These are phyloP conservation scores for Candolleomyces aberdarensis DNA, from an alignment of 768 basidiomycete genomes.

Conservation along the genomic window DNA sequence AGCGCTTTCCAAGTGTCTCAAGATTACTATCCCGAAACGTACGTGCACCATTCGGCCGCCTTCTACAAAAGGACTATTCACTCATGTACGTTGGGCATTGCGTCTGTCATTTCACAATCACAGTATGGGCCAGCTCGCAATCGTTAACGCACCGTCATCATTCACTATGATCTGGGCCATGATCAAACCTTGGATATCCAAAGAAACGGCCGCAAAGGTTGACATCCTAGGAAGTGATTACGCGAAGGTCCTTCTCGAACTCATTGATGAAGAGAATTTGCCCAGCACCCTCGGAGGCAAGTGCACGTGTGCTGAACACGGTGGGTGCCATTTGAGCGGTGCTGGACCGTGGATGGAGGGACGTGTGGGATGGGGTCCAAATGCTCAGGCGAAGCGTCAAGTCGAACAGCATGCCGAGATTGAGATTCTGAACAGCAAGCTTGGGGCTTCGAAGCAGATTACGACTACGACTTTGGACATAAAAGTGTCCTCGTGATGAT, in stretches of 20 bases:
- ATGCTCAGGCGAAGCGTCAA: slow-evolving; percentile 13
- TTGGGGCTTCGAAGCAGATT: no score
- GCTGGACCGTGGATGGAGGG: slow-evolving; percentile 74
- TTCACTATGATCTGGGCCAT: slow-evolving; percentile 72
- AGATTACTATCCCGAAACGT: slow-evolving; percentile 80
- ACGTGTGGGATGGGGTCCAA: slow-evolving; percentile 47
- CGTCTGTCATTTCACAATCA: not conserved
- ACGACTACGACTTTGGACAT: no score
- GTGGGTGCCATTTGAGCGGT: slow-evolving; percentile 59
- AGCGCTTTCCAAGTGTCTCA: slow-evolving; percentile 72
- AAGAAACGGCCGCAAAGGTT: slow-evolving; percentile 68
- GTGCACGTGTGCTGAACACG: slow-evolving; percentile 55
- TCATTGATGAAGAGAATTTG: slow-evolving; percentile 62
- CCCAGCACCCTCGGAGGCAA: slow-evolving; percentile 60
- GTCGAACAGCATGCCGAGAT: not conserved
- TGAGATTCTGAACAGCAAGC: no score
- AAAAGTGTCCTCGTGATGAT: no score
- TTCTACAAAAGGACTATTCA: not conserved
- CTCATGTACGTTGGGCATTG: no score
- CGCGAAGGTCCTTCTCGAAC: slow-evolving; percentile 47
- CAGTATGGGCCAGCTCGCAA: slow-evolving; percentile 71
- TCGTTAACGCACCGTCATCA: slow-evolving; percentile 70
- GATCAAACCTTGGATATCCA: slow-evolving; percentile 70
- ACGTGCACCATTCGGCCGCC: not conserved
- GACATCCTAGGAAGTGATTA: slow-evolving; percentile 65